These are phyloP conservation scores for Fusarium dimerum DNA, from an alignment of 2,329 filamentous ascomycete species.

Conservation along the genomic window DNA sequence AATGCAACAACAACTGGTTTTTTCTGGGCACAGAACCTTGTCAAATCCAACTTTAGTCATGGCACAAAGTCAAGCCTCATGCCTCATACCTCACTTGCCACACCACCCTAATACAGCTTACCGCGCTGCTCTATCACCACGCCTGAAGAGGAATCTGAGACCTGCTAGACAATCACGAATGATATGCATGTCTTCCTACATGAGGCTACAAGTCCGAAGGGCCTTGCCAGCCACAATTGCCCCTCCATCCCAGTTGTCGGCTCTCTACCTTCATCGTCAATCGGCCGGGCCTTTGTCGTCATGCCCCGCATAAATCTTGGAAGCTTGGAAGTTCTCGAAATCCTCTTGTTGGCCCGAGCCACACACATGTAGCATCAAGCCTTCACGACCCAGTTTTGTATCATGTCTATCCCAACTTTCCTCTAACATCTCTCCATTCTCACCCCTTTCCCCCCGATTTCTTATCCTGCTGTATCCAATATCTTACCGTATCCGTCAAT, in stretches of 20 bases:
- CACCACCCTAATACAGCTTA: no score
- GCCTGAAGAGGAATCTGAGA: no score
- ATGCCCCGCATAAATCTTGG: slow-evolving; percentile 22
- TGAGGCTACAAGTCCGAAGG: no score
- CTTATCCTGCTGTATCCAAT: neutral
- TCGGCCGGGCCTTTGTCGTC: slow-evolving; percentile 15
- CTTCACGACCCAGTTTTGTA: slow-evolving; percentile 7
- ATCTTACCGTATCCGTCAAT: neutral
- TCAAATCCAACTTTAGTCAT: neutral
- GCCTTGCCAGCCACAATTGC: neutral
- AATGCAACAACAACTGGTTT: neutral
- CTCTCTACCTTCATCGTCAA: neutral
- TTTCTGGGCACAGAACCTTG: neutral
- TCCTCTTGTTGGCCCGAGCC: slow-evolving; percentile 12
- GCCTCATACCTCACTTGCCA: neutral
- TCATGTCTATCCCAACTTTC: slow-evolving; percentile 7
- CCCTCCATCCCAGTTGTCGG: neutral
- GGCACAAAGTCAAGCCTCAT: neutral
- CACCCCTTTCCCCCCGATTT: slow-evolving; percentile 1
- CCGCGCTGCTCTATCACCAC: no score
- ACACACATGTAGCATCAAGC: slow-evolving; percentile 17
- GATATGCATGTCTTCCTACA: no score
- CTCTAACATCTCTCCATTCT: slow-evolving; percentile 8
- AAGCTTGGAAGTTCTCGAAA: slow-evolving; percentile 4
- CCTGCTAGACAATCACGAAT: no score